Conservation (phyloP, 1,284 basidiomycete genomes). For the Pseudozyma sp. region DNA sequence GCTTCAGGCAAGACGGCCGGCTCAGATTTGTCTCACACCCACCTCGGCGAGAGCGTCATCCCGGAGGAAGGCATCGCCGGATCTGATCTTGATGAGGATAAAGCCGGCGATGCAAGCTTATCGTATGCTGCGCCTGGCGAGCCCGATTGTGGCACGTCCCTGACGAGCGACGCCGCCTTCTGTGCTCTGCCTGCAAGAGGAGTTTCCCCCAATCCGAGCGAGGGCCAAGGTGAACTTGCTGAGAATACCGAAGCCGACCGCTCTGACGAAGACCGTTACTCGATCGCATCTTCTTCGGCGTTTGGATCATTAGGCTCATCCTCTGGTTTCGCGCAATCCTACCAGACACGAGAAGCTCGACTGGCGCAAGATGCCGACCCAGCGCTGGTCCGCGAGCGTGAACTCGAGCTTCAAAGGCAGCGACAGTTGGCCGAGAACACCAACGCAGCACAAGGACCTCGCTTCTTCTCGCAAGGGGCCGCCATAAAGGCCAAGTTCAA, state of each 20-base stretch:
- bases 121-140: conserved; percentile 2
- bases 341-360: conserved; percentile 14
- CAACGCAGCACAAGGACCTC: conserved; percentile 48
- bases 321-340: conserved; percentile 31
- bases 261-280: conserved; percentile 52
- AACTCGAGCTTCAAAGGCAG: conserved; percentile 31
- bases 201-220: not conserved
- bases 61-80: conserved; percentile 28
- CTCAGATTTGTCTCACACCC: conserved; percentile 12
- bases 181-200: not conserved
- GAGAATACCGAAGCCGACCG: conserved; percentile 16
- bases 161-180: not conserved
- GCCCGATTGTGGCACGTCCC: conserved; percentile 1
- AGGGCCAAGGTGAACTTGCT: conserved; percentile 7
- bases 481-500: conserved; percentile 60
- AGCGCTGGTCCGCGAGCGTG: conserved; percentile 27
- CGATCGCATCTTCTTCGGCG: conserved; percentile 46
- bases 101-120: conserved; percentile 14
- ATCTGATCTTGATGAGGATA: conserved; percentile 1
- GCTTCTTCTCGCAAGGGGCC: conserved; percentile 55
- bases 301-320: conserved; percentile 49
- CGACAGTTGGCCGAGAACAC: conserved; percentile 50
- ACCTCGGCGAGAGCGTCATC: conserved; percentile 37
- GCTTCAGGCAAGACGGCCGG: not conserved
- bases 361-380: conserved; percentile 10